A percentile compares a stretch with the other conserved stretches of the same genome.
Conservation (phyloP, 805 yeast genomes). For the Brettanomyces custersianus region DNA sequence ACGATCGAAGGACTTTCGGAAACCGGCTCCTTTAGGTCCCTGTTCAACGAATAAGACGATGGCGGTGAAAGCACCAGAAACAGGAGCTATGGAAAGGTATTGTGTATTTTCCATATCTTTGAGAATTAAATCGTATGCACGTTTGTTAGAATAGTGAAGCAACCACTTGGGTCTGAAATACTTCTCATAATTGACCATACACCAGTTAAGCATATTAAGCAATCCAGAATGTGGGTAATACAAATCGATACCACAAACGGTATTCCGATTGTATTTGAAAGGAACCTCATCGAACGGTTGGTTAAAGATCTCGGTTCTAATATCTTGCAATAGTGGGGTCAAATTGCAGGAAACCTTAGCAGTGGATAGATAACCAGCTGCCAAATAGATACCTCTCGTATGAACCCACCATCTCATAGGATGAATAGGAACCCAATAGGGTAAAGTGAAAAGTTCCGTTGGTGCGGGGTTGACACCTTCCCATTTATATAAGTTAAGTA, state of each 20-base stretch:
- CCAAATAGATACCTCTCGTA: constrained; percentile 82
- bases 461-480: constrained; percentile 98
- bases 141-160: constrained; percentile 37
- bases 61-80: constrained; percentile 76
- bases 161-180: constrained; percentile 73
- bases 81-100: constrained; percentile 85
- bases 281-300: constrained; percentile 57
- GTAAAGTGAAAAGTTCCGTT: constrained; percentile 86
- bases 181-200: constrained; percentile 57
- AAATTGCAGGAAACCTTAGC: constrained; percentile 45
- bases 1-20: constrained; percentile 44
- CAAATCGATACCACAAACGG: constrained; percentile 84
- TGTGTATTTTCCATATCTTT: constrained; percentile 77
- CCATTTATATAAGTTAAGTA: constrained; percentile 80
- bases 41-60: constrained; percentile 62
- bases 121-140: constrained; percentile 53
- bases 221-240: constrained; percentile 84
- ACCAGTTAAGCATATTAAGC: constrained; percentile 52
- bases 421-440: constrained; percentile 73
- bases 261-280: constrained; percentile 65
- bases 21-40: constrained; percentile 58
- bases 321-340: constrained; percentile 51
- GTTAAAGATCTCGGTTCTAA: constrained; percentile 76
- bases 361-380: constrained; percentile 74
- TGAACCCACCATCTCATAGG: constrained; percentile 99